Conservation (phyloP, 1,139 yeast species). For the Protomyces inouyei region DNA sequence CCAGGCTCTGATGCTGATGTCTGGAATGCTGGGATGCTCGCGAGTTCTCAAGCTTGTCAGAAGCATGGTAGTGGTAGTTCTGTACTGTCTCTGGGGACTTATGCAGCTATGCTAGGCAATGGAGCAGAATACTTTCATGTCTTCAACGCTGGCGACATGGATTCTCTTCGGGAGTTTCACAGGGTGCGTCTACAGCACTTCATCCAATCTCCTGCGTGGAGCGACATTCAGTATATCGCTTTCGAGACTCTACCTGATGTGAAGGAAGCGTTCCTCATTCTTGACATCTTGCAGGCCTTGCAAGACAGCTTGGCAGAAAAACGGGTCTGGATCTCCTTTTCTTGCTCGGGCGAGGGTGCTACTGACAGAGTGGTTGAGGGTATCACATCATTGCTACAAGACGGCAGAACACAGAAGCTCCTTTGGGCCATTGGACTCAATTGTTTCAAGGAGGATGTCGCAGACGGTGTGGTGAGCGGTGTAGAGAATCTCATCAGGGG, state of each 20-base stretch:
- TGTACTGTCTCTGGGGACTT: conserved; percentile 17
- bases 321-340: conserved; percentile 16
- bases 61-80: background rate
- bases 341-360: conserved; percentile 16
- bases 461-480: background rate
- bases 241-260: conserved; percentile 23
- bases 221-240: conserved; percentile 1
- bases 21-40: conserved; percentile 16
- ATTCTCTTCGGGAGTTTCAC: conserved; percentile 1
- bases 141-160: background rate
- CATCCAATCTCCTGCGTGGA: conserved; percentile 1
- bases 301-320: background rate
- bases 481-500: background rate
- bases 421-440: conserved; percentile 20
- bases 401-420: background rate
- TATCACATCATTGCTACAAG: background rate
- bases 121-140: conserved; percentile 13
- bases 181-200: conserved; percentile 2
- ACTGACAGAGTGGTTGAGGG: conserved; percentile 5
- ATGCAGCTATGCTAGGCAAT: conserved; percentile 24
- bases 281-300: conserved; percentile 1
- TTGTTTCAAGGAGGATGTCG: conserved; percentile 23
- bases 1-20: background rate
- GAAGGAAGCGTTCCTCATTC: conserved; percentile 14
- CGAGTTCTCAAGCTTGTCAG: background rate